These are phyloP conservation scores for Craterostigma plantagineum DNA, from an alignment of 257 asterid species.

Conservation along the genomic window DNA sequence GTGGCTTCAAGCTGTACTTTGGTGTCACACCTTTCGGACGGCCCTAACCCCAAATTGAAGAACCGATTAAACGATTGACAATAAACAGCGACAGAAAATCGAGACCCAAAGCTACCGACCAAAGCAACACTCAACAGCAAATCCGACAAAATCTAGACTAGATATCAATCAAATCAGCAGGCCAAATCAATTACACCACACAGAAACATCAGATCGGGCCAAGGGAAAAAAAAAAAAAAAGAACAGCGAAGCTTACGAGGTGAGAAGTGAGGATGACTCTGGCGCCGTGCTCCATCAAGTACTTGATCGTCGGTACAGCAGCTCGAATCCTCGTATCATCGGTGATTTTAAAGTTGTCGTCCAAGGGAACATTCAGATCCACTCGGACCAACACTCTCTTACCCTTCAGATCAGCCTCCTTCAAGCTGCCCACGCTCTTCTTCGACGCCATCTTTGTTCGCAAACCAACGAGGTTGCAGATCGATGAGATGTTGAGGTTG, in stretches of 20 bases:
- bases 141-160: no score
- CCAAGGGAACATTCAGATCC: constrained; percentile 70
- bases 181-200: no score
- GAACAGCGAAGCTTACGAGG: constrained; percentile 16
- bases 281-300: constrained; percentile 43
- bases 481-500: no score
- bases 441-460: constrained; percentile 12
- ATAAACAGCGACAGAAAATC: no score
- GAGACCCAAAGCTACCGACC: no score
- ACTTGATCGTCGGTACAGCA: constrained; percentile 57
- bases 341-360: constrained; percentile 41
- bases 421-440: constrained; percentile 49
- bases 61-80: neutral
- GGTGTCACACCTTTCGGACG: constrained; percentile 13
- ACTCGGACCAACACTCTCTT: constrained; percentile 56
- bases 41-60: neutral
- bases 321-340: constrained; percentile 79
- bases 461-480: no score
- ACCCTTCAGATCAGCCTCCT: constrained; percentile 41
- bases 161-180: no score
- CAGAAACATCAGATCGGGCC: neutral
- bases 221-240: neutral
- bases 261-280: constrained; percentile 51
- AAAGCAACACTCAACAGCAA: no score
- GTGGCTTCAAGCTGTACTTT: constrained; percentile 13